phyloP scores from a whole-genome alignment of 2,329 filamentous ascomycete genomes.

The Epichloe baconii region DNA sequence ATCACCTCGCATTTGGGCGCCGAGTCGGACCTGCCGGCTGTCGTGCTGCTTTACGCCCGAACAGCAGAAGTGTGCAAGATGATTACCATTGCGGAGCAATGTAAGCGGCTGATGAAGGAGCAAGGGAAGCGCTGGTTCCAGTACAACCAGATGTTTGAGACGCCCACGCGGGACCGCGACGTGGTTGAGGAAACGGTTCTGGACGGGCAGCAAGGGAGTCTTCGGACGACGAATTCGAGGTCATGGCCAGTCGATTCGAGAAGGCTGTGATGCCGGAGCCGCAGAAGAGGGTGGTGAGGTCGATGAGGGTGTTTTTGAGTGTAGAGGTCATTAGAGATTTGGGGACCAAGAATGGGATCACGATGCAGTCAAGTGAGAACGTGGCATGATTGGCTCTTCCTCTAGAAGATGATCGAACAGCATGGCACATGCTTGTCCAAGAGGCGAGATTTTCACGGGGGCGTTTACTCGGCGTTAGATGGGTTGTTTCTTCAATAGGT shows the following conservation, averaged over 20 bases:
- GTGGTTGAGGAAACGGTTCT: conserved; percentile 32
- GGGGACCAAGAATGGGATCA: conserved; percentile 32
- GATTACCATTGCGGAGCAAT: conserved; percentile 54
- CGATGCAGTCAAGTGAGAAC: conserved; percentile 32
- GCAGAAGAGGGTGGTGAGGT: conserved; percentile 33
- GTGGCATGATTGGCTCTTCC: conserved; percentile 3
- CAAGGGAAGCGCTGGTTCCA: conserved; percentile 37
- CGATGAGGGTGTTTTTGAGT: conserved; percentile 49
- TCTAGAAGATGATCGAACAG: background rate
- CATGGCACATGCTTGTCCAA: background rate
- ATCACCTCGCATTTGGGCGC: conserved; percentile 30
- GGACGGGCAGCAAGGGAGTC: conserved; percentile 14
- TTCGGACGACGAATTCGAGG: conserved; percentile 39
- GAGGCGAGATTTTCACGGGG: background rate
- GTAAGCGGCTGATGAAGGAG: conserved; percentile 40
- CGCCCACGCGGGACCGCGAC: conserved; percentile 21
- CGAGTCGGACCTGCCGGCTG: conserved; percentile 12
- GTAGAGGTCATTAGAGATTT: conserved; percentile 40
- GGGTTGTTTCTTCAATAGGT: background rate
- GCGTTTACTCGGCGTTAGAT: background rate
- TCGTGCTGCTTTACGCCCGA: conserved; percentile 38
- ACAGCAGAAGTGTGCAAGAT: conserved; percentile 46
- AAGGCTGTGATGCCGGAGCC: conserved; percentile 34
- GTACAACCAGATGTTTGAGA: conserved; percentile 43
- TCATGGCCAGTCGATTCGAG: conserved; percentile 43